Percentiles rank a stretch among this genome's conserved stretches.
phyloP scores from a whole-genome alignment of 2,329 filamentous ascomycete species.

The Aspergillus sergii region DNA sequence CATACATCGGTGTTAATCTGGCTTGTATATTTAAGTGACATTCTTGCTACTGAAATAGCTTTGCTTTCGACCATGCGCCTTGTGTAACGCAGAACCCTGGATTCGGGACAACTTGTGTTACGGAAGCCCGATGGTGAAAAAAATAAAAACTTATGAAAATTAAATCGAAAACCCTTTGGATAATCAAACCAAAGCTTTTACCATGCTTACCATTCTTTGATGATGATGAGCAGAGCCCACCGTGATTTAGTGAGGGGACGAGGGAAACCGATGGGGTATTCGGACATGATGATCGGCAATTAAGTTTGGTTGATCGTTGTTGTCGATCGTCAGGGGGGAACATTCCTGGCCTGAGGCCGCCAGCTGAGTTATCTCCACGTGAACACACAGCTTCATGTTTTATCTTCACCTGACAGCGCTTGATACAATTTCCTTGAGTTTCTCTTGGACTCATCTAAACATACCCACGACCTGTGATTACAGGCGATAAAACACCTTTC shows the following conservation, averaged over 20 bases:
- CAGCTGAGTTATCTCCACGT: background rate
- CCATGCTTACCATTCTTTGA: background rate
- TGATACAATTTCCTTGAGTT: background rate
- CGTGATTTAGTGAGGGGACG: background rate
- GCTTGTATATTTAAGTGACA: background rate
- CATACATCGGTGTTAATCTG: background rate
- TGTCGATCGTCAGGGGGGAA: slow-evolving; percentile 1
- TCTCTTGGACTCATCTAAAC: background rate
- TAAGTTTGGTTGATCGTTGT: background rate
- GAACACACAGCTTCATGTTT: background rate
- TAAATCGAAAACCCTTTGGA: background rate
- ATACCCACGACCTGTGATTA: background rate
- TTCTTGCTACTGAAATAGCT: background rate
- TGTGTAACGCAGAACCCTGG: background rate
- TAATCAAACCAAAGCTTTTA: background rate
- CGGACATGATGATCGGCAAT: background rate
- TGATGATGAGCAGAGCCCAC: background rate
- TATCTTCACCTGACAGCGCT: background rate
- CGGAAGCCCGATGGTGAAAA: background rate
- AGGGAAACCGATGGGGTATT: background rate
- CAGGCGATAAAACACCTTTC: slow-evolving; percentile 14
- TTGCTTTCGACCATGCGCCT: background rate
- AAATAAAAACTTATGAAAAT: background rate
- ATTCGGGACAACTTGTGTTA: background rate
- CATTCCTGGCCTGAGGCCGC: background rate